Base-by-base conservation (phyloP, 179 eudicot species). In the Spinacia oleracea region DNA sequence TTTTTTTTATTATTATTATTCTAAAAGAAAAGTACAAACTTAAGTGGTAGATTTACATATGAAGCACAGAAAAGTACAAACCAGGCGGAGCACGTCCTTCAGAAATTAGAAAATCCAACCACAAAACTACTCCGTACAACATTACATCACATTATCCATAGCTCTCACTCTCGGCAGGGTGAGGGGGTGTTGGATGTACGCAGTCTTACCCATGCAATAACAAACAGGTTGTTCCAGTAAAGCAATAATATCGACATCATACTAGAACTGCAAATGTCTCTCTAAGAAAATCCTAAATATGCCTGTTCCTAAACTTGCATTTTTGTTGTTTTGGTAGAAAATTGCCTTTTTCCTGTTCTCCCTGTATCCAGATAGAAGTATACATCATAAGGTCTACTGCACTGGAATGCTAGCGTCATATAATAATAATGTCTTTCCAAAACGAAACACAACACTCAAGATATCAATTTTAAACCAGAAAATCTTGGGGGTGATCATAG, bases 401-500 rank as follows among this genome's bases (percentile, higher is more conserved):
- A 25, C 6, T 29, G 20, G 12, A 25, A 31, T 29, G 23, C 23
- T 29, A 27, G 35, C n/a, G 43, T 18, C n/a, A 73, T 38, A 29
- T 20, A 35, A 58, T 6, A 56, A 25, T 15, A 69, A 9, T 12
- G 18, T 27, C 43, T 25, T 1, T 68, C 42, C 31, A 38, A 53
- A 25, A 42, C 9, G n/a, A 21, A 65, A 35, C 27, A 25, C 51
- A 69, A 55, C 8, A 58, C 48, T 23, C 27, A 9, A 15, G 68
- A 27, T n/a, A 69, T 42, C 46, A 25, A 16, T 5, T 34, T 15
- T 2, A 38, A 64, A 64, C 14, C 46, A 73, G 56, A 73, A 27
- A 73, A 16, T 5, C 45, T 34, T 20, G 48, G 50, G 53, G 32
- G 31, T 32, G 72, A 77, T 43, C 67, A 80, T 6, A 90, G 31